phyloP scores from a whole-genome alignment of 1,139 yeast genomes.

The Kodamaea sp. region DNA sequence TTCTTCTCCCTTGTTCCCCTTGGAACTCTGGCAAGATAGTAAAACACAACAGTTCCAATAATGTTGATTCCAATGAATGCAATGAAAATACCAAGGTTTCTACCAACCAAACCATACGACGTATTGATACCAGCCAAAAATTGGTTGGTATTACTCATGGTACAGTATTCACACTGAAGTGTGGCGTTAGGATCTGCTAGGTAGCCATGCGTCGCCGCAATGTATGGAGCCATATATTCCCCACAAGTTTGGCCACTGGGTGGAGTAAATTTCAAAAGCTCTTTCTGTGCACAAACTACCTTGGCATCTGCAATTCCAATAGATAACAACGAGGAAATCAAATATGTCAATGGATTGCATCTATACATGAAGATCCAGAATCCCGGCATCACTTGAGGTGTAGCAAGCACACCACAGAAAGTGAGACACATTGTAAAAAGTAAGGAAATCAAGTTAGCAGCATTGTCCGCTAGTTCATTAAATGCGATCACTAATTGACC shows the following conservation, averaged over 20 bases:
- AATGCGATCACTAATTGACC: conserved; percentile 19
- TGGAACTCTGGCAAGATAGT: conserved; percentile 83
- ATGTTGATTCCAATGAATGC: conserved; percentile 53
- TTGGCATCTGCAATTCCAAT: conserved; percentile 43
- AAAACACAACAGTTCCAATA: conserved; percentile 51
- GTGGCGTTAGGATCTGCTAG: conserved; percentile 41
- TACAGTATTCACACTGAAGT: conserved; percentile 47
- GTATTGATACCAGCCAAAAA: conserved; percentile 7
- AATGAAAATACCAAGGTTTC: conserved; percentile 11
- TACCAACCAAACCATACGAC: conserved; percentile 7
- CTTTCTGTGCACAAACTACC: conserved; percentile 54
- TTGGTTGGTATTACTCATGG: conserved; percentile 33
- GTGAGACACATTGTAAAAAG: conserved; percentile 31
- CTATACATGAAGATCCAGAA: conserved; percentile 63
- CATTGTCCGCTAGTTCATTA: conserved; percentile 31
- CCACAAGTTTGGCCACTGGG: conserved; percentile 54
- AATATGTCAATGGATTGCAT: conserved; percentile 56
- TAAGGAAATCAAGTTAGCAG: conserved; percentile 47
- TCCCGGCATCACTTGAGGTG: conserved; percentile 48
- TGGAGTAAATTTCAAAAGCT: conserved; percentile 54
- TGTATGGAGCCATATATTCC: conserved; percentile 38
- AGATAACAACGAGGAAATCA: conserved; percentile 47
- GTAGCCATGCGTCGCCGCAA: conserved; percentile 32
- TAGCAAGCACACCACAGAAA: conserved; percentile 62
- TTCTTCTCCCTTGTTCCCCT: conserved; percentile 34